Conservation (phyloP, 805 yeast genomes). For the Schizosaccharomyces lindneri region DNA sequence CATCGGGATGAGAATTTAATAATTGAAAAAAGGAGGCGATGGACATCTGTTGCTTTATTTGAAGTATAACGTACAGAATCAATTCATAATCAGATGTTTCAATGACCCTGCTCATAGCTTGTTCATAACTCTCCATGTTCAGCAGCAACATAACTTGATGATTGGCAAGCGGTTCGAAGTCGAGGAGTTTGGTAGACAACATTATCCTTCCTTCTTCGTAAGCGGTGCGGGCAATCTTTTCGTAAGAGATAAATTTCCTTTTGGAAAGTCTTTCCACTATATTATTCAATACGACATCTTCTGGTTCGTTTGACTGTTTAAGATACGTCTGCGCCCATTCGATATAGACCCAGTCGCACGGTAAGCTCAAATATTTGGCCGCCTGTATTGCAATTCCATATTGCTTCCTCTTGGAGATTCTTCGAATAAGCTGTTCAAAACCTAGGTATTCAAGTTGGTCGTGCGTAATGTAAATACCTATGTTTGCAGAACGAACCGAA, state of each 20-base stretch:
- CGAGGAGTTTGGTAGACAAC: slow-evolving; percentile 41
- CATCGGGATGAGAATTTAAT: slow-evolving; percentile 24
- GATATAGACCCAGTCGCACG: slow-evolving; percentile 29
- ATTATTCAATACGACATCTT: neutral
- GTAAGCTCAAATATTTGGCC: slow-evolving; percentile 24
- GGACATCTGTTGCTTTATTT: slow-evolving; percentile 29
- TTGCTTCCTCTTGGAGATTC: slow-evolving; percentile 32
- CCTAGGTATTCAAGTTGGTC: slow-evolving; percentile 28
- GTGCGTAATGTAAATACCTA: slow-evolving; percentile 47
- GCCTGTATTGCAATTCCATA: slow-evolving; percentile 42
- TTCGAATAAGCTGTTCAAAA: slow-evolving; percentile 27
- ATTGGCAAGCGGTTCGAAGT: slow-evolving; percentile 36
- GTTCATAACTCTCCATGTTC: slow-evolving; percentile 44
- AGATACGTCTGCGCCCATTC: slow-evolving; percentile 68
- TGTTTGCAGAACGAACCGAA: slow-evolving; percentile 33
- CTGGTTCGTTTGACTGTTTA: slow-evolving; percentile 10
- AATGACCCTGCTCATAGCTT: slow-evolving; percentile 44
- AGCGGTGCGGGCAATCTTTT: slow-evolving; percentile 25
- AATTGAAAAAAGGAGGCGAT: slow-evolving; percentile 45
- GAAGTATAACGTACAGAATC: slow-evolving; percentile 24
- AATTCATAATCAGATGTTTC: slow-evolving; percentile 37
- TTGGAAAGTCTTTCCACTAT: neutral
- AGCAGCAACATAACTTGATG: slow-evolving; percentile 39
- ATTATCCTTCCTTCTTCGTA: slow-evolving; percentile 56
- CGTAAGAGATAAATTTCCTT: slow-evolving; percentile 4